These are phyloP conservation scores for Geotrichum cucujoidarum DNA, from an alignment of 1,139 yeast genomes.

Conservation along the genomic window DNA sequence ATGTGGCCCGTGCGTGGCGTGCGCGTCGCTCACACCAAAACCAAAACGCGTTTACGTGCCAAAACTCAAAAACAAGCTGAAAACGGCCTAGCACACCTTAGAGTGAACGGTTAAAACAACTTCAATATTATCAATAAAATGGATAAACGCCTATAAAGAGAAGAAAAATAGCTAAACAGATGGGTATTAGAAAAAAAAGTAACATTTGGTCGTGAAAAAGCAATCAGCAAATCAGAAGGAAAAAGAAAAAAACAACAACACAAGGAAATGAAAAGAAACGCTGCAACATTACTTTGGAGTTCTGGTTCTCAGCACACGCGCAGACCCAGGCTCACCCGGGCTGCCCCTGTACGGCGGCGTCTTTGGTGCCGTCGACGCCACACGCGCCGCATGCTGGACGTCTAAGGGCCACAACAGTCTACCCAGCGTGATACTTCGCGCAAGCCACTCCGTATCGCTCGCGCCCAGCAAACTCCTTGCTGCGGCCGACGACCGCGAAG, in stretches of 20 bases:
- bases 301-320: slow-evolving; percentile 7
- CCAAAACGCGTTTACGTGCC: too few relatives aligned
- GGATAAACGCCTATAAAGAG: background rate
- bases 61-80: too few relatives aligned
- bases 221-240: background rate
- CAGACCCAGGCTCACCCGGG: background rate
- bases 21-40: too few relatives aligned
- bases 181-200: background rate
- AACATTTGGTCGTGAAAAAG: background rate
- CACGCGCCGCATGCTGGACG: slow-evolving; percentile 23
- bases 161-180: background rate
- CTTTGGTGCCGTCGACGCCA: slow-evolving; percentile 3
- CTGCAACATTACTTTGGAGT: too few relatives aligned
- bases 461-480: slow-evolving; percentile 25
- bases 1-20: too few relatives aligned
- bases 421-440: slow-evolving; percentile 62
- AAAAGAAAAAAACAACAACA: background rate
- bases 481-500: slow-evolving; percentile 7
- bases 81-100: too few relatives aligned
- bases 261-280: background rate
- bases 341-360: slow-evolving; percentile 1
- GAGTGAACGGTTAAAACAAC: too few relatives aligned
- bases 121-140: slow-evolving; percentile 1
- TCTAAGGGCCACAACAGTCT: slow-evolving; percentile 58
- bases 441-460: slow-evolving; percentile 55